Evolutionary conservation across 768 basidiomycete genomes (phyloP).

Genomic region (Pleurotus giganteus): DNA sequence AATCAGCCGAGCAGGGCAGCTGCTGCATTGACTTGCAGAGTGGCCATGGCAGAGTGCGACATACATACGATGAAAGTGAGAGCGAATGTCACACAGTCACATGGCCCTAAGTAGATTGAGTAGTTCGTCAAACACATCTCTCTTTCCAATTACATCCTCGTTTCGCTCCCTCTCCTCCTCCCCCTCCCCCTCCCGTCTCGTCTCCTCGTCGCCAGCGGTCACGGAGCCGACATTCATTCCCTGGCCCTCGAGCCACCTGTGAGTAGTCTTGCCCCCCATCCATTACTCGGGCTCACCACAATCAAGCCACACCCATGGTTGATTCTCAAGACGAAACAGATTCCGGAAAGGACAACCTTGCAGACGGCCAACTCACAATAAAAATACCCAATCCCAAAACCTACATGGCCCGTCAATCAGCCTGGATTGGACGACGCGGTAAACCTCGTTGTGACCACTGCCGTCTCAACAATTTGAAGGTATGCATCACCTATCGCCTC

Average conservation of each 20-base stretch:
- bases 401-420: conserved; percentile 67
- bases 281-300: background rate
- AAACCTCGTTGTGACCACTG: conserved; percentile 77
- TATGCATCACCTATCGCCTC: conserved; percentile 30
- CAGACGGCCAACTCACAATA: conserved; percentile 57
- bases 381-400: conserved; percentile 67
- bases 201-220: too few species aligned
- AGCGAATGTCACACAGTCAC: conserved; percentile 4
- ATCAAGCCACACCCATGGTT: conserved; percentile 9
- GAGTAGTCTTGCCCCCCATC: background rate
- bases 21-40: too few species aligned
- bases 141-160: too few species aligned
- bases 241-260: conserved; percentile 1
- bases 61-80: too few species aligned
- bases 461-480: conserved; percentile 70
- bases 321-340: conserved; percentile 33
- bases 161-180: too few species aligned
- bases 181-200: too few species aligned
- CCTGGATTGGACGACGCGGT: conserved; percentile 73
- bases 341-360: conserved; percentile 36
- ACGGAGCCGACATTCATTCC: background rate
- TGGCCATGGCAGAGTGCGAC: too few species aligned
- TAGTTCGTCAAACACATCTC: background rate
- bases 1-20: too few species aligned
- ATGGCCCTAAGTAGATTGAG: background rate